Conservation (phyloP, 2,329 filamentous ascomycete species). For the Arthrinium puccinioides region DNA sequence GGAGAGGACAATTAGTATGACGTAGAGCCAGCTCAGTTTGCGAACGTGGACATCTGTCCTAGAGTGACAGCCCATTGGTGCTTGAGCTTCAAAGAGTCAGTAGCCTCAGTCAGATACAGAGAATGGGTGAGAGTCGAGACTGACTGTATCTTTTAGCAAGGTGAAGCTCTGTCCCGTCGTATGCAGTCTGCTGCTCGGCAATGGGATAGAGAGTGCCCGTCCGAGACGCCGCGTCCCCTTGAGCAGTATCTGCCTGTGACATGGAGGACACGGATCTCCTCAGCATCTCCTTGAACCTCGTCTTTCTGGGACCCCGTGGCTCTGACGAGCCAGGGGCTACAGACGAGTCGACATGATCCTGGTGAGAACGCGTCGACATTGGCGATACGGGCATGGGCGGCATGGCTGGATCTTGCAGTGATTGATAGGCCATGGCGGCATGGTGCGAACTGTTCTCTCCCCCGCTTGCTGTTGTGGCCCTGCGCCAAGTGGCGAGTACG, state of each 20-base stretch:
- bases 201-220: conserved; percentile 6
- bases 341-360: too few species aligned
- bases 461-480: too few species aligned
- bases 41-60: conserved; percentile 20
- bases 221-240: conserved; percentile 5
- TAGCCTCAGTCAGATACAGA: background rate
- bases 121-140: background rate
- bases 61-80: conserved; percentile 19
- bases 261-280: conserved; percentile 10
- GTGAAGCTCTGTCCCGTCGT: conserved; percentile 11
- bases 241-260: conserved; percentile 5
- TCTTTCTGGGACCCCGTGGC: too few species aligned
- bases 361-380: too few species aligned
- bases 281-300: conserved; percentile 14
- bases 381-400: too few species aligned
- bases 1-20: conserved; percentile 40
- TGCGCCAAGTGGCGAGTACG: too few species aligned
- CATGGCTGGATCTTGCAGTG: too few species aligned
- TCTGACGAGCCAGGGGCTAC: too few species aligned
- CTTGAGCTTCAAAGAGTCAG: conserved; percentile 10
- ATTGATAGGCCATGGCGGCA: too few species aligned
- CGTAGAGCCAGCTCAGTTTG: conserved; percentile 38
- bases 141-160: conserved; percentile 14
- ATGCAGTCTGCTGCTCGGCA: conserved; percentile 9
- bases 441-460: too few species aligned